A percentile compares a stretch with the other conserved stretches of the same genome.
Conservation (phyloP, 106 monocot genomes). For the Dendrobium officinale region DNA sequence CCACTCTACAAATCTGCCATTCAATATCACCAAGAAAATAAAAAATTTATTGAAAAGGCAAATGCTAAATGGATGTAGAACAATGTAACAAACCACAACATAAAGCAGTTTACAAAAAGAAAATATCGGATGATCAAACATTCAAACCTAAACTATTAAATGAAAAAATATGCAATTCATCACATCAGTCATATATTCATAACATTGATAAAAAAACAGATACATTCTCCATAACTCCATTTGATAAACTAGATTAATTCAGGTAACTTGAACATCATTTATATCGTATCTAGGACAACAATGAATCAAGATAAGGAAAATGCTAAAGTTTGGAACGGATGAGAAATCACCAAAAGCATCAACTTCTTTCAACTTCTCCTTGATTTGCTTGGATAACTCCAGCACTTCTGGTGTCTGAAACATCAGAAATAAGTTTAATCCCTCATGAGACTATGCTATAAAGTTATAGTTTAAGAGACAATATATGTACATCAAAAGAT, state of each 20-base stretch:
- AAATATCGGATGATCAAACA: neutral
- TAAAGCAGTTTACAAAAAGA: neutral
- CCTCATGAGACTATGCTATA: neutral
- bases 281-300: neutral
- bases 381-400: conserved; percentile 87
- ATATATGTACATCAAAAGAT: neutral
- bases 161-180: no score
- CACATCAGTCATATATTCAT: neutral
- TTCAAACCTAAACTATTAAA: neutral
- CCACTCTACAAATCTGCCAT: neutral
- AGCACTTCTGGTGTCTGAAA: conserved; percentile 58
- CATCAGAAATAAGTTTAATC: neutral
- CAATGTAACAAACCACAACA: neutral
- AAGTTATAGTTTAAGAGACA: neutral
- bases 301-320: neutral
- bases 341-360: conserved; percentile 64
- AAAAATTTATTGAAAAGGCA: neutral
- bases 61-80: neutral
- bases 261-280: neutral
- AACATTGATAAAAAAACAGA: neutral
- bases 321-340: neutral
- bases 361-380: conserved; percentile 79
- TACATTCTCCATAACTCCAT: neutral
- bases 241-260: neutral
- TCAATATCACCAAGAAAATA: neutral